These are phyloP conservation scores for Eucalyptus paniculata DNA, from an alignment of 345 rosid species.

Conservation along the genomic window DNA sequence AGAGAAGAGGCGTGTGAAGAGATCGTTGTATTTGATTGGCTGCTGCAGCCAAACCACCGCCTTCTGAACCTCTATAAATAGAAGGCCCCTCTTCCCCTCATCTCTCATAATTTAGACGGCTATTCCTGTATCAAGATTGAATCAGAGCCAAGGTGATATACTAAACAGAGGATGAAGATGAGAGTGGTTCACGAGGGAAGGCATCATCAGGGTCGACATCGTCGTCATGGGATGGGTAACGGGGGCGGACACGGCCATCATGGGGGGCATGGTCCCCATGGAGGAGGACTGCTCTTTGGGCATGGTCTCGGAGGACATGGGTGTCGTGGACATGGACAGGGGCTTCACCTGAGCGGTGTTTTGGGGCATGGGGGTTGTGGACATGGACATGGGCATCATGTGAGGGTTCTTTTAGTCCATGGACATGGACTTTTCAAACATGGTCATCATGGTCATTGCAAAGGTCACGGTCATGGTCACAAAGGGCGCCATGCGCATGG, in stretches of 20 bases:
- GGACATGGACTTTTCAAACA: not conserved
- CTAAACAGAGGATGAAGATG: not conserved
- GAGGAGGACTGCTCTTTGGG: not conserved
- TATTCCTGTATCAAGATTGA: not conserved
- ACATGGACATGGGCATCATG: not conserved
- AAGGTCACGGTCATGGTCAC: not conserved
- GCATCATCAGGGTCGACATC: not conserved
- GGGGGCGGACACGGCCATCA: not conserved
- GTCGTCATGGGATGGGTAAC: not conserved
- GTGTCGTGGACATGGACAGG: not conserved
- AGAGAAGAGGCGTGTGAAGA: not conserved
- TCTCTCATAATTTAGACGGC: not conserved
- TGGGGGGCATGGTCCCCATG: not conserved
- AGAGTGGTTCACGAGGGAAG: not conserved
- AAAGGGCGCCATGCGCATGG: not conserved
- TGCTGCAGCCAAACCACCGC: not conserved
- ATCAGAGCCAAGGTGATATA: not conserved
- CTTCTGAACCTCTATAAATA: not conserved
- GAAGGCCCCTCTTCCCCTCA: not conserved
- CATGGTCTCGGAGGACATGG: not conserved
- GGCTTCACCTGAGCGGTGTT: not conserved
- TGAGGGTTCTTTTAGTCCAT: not conserved
- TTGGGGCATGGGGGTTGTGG: not conserved
- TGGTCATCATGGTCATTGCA: not conserved
- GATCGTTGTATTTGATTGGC: not conserved